Evolutionary conservation across 2,329 filamentous ascomycete genomes (phyloP), one percentile per base, ranked within the genome.

Genomic region (Hortaea werneckii): DNA sequence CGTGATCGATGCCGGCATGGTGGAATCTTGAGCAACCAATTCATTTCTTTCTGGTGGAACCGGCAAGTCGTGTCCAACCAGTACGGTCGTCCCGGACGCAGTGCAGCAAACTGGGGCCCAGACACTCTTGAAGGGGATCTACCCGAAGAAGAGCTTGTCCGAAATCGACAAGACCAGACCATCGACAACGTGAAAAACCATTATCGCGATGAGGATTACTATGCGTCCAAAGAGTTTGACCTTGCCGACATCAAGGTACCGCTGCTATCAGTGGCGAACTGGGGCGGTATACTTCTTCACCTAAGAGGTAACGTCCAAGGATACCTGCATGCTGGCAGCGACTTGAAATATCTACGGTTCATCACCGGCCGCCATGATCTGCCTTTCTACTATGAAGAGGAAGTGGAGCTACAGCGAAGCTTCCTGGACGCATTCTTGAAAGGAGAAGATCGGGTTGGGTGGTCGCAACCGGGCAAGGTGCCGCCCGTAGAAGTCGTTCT

Each of bases 401-500:
- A 85, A 50, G 81, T 83, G 0, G 78, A 82, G 49, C 54, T 86
- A 0, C 83, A 86, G 56, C 72, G 69, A 40, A 78, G 75, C 52
- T 87, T 87, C 59, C 65, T 86, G 0, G 79, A 85, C 48, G 82
- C 82, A 0, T 87, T 87, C 57, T 70, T 87, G 32, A 85, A 85
- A 53, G 78, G 71, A 1, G 72, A 85, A 0, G 83, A 86, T 54
- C 66, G 68, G 0, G 68, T 68, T 0, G 79, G 79, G n/a, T 83
- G 80, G 79, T 72, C 71, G 0, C 56, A 66, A 7, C 67, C 70
- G 9, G 78, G 81, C 27, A 77, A 78, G 45, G 65, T 81, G 0
- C 70, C 82, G 0, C 72, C 77, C 0, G 79, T 86, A 1, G 74
- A 72, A 37, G 56, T 85, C 0, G 71, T 78, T 0, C 65, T 86